Conservation (phyloP, 2,329 filamentous ascomycete species). For the Exserohilum rostratum region DNA sequence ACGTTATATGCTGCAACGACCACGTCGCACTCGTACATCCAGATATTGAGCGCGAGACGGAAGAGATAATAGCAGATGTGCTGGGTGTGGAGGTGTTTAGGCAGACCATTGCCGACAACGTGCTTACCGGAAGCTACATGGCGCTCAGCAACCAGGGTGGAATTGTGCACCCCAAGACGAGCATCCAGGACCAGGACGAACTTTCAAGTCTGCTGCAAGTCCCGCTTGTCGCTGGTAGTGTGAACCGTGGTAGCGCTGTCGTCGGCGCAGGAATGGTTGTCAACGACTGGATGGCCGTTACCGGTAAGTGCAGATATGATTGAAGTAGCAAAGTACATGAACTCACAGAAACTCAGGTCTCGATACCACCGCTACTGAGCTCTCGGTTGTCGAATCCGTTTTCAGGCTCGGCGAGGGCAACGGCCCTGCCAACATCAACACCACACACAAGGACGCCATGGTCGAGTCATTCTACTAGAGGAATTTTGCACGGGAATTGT, state of each 20-base stretch:
- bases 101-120: constrained; percentile 96
- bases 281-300: constrained; percentile 97
- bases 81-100: constrained; percentile 87
- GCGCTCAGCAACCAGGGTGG: constrained; percentile 93
- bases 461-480: constrained; percentile 96
- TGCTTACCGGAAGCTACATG: constrained; percentile 97
- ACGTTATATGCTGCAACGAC: constrained; percentile 96
- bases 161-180: constrained; percentile 96
- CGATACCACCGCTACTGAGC: constrained; percentile 95
- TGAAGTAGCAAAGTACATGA: not conserved
- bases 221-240: constrained; percentile 88
- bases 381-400: constrained; percentile 94
- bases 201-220: constrained; percentile 92
- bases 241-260: constrained; percentile 91
- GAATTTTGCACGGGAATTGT: not conserved
- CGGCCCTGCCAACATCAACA: constrained; percentile 78
- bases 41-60: constrained; percentile 94
- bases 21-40: constrained; percentile 96
- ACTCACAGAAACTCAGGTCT: constrained; percentile 60
- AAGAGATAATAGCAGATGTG: constrained; percentile 97
- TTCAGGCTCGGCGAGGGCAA: constrained; percentile 90
- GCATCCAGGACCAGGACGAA: constrained; percentile 97
- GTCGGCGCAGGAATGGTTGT: constrained; percentile 98
- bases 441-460: constrained; percentile 93
- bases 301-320: constrained; percentile 48